Evolutionary conservation across 2,329 filamentous ascomycete genomes (phyloP).

Genomic region (Diaporthe sp.): DNA sequence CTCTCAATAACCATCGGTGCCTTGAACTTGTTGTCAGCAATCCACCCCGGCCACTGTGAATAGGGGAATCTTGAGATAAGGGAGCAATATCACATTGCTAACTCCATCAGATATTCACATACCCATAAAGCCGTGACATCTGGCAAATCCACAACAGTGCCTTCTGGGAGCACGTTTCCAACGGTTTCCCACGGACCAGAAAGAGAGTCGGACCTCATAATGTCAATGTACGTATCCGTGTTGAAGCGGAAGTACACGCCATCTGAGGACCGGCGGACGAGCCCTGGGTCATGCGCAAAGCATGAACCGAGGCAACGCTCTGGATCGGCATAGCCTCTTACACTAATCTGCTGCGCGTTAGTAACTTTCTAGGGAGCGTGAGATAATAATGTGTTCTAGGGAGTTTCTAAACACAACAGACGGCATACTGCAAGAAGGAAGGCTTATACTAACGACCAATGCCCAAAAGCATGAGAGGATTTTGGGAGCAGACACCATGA

Average conservation of each 20-base stretch:
- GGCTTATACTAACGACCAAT: background rate
- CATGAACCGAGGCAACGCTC: conserved; percentile 53
- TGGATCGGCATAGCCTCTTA: conserved; percentile 45
- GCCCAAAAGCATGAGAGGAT: conserved; percentile 5
- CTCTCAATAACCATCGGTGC: conserved; percentile 75
- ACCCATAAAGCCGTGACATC: conserved; percentile 35
- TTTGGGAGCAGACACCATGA: background rate
- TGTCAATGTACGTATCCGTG: conserved; percentile 57
- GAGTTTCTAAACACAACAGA: background rate
- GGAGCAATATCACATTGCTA: no score
- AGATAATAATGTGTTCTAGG: background rate
- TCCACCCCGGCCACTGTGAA: background rate
- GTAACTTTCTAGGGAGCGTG: no score
- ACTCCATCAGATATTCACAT: background rate
- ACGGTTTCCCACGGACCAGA: conserved; percentile 37
- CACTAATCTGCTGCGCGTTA: background rate
- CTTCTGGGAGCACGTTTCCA: conserved; percentile 36
- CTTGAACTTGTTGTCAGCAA: conserved; percentile 50
- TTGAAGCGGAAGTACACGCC: conserved; percentile 49
- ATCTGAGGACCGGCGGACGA: conserved; percentile 39
- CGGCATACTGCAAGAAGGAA: background rate
- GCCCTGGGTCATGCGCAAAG: conserved; percentile 38
- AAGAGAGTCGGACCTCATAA: conserved; percentile 42
- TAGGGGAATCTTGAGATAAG: background rate
- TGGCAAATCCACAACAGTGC: conserved; percentile 29